Evolutionary conservation across 768 basidiomycete species (phyloP).

Genomic region (Lentinula edodes): DNA sequence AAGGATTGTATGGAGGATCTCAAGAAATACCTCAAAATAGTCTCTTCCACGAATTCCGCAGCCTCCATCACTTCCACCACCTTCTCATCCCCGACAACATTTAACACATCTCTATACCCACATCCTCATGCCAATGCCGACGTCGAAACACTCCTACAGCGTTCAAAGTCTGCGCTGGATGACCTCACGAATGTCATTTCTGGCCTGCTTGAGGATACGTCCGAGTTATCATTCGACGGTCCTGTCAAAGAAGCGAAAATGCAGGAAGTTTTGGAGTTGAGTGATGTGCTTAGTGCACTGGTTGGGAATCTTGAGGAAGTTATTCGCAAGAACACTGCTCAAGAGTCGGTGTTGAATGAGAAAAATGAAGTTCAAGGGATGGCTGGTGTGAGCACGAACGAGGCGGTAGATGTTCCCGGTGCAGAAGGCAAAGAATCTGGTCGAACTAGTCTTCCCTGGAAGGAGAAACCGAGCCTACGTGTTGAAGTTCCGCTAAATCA

Average conservation of each 20-base stretch:
- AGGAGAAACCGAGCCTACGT: conserved; percentile 19
- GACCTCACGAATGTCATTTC: conserved; percentile 38
- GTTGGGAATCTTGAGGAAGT: conserved; percentile 38
- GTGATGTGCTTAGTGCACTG: conserved; percentile 61
- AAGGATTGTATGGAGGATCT: conserved; percentile 2
- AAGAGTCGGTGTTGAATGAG: not conserved
- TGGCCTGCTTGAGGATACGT: conserved; percentile 40
- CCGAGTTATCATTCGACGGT: conserved; percentile 39
- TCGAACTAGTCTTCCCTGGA: not conserved
- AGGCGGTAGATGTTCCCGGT: not conserved
- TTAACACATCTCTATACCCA: too few relatives aligned
- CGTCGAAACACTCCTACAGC: not conserved
- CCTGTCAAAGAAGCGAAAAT: conserved; percentile 55
- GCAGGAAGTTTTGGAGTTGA: conserved; percentile 63
- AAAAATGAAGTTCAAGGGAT: too few relatives aligned
- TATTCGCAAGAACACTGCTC: not conserved
- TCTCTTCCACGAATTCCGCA: not conserved
- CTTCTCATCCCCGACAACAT: not conserved
- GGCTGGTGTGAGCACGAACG: too few relatives aligned
- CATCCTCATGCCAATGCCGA: not conserved
- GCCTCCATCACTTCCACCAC: not conserved
- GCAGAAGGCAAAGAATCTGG: conserved; percentile 10
- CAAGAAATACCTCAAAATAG: not conserved
- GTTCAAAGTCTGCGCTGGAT: conserved; percentile 24
- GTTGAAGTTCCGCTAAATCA: not conserved